Conservation (phyloP, 2,329 filamentous ascomycete species). For the Colletotrichum tropicale region DNA sequence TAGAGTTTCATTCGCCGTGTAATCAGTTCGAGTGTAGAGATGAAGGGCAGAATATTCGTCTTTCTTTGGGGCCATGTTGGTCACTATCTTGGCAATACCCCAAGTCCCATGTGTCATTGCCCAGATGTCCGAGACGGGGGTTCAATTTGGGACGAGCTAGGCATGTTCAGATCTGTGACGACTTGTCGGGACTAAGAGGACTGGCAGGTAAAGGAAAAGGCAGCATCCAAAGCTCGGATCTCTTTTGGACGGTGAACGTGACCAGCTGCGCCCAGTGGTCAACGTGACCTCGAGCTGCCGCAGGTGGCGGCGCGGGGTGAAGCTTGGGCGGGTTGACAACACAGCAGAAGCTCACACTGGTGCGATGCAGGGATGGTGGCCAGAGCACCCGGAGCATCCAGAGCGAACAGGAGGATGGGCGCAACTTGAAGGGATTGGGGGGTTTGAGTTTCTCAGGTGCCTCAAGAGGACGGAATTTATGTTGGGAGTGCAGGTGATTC, state of each 20-base stretch:
- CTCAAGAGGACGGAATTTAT: neutral
- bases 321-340: neutral
- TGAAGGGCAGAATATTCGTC: neutral
- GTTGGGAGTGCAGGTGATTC: neutral
- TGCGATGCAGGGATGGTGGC: conserved; percentile 3
- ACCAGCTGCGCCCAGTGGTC: conserved; percentile 1
- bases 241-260: conserved; percentile 1
- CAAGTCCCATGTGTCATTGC: neutral
- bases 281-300: conserved; percentile 12
- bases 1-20: neutral
- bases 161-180: neutral
- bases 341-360: neutral
- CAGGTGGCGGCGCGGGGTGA: neutral
- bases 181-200: neutral
- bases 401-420: neutral
- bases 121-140: neutral
- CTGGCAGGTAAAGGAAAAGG: neutral
- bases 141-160: neutral
- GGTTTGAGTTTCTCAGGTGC: neutral
- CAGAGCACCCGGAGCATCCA: neutral
- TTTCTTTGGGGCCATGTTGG: neutral
- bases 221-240: neutral
- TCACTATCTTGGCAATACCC: neutral
- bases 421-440: neutral
- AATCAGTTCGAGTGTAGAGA: neutral